Base-by-base conservation (phyloP, 2,329 filamentous ascomycete species). In the Fusarium sp. region DNA sequence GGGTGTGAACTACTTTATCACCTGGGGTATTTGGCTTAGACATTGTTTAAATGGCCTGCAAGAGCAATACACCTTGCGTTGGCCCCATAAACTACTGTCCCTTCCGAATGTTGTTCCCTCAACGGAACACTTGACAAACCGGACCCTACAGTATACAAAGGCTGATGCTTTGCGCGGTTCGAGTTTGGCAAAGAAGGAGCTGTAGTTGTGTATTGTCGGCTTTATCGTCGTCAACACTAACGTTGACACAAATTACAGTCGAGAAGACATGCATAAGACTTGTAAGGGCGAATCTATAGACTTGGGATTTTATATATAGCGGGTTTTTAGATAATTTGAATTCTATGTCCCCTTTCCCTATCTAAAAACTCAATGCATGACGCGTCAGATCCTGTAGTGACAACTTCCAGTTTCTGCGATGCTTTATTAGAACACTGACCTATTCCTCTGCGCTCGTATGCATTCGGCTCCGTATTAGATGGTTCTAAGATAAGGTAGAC, bases 101-200 rank as follows among this genome's bases (percentile, higher is more conserved):
- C 30, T 50, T 14, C 47, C 47, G 0, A 18, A 5, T 10, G 15
- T 48, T 7, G 0, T 48, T 48, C 28, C 15, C 7, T 48, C 15
- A 2, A 0, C 0, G 4, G 5, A 48, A n/a, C 14, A 48, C 10
- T 6, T 1, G 0, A 44, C 26, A 26, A 6, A 26, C 0, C 6
- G 11, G 8, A 4, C 13, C 7, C 10, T 3, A 8, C 41, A 26
- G 16, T 7, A 42, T 18, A 4, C 15, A 26, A 5, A 26, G 8
- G 11, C 24, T 24, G 2, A 42, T 18, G 7, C 2, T 6, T 11
- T 42, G 3, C 2, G 10, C 0, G 4, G 0, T 6, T 7, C 9
- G 10, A 18, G 1, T 42, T 26, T 26, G 1, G n/a, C 10, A 26
- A 42, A 42, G 15, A 42, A 42, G 10, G n/a, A 42, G 6, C 6